Conservation (phyloP, 495 filamentous ascomycete species). For the Collariella sp. region DNA sequence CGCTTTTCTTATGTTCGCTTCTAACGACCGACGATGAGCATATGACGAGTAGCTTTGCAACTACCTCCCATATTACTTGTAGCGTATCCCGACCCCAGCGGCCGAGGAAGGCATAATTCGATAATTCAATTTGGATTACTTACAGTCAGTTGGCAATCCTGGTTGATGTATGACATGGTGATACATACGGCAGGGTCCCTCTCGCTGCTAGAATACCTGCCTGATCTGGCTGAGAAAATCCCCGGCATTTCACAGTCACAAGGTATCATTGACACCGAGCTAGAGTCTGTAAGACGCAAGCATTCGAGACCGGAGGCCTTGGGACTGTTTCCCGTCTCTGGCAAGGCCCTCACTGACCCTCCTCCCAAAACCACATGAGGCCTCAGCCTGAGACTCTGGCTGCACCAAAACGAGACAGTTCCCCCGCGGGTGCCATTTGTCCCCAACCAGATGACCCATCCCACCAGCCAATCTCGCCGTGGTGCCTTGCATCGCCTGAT, state of each 20-base stretch:
- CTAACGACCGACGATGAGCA: constrained; percentile 8
- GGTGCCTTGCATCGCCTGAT: background rate
- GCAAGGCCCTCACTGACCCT: background rate
- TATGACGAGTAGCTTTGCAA: constrained; percentile 6
- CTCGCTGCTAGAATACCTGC: no score
- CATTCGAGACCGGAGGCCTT: no score
- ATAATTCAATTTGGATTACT: constrained; percentile 3
- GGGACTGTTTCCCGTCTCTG: no score
- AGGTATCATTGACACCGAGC: no score
- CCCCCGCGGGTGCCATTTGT: no score
- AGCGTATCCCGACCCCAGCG: background rate
- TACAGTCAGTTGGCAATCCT: no score
- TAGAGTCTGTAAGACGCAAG: no score
- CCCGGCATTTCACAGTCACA: background rate
- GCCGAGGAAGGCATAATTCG: background rate
- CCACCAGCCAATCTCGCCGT: background rate
- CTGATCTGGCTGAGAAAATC: background rate
- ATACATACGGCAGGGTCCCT: no score
- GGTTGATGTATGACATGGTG: no score
- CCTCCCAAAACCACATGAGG: background rate
- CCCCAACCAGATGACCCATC: no score
- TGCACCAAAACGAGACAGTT: no score
- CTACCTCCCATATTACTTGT: background rate
- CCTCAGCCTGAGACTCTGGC: background rate
- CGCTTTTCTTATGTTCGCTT: constrained; percentile 1